Evolutionary conservation across 768 basidiomycete species (phyloP).

Genomic region (Paxillus ammoniavirescens): DNA sequence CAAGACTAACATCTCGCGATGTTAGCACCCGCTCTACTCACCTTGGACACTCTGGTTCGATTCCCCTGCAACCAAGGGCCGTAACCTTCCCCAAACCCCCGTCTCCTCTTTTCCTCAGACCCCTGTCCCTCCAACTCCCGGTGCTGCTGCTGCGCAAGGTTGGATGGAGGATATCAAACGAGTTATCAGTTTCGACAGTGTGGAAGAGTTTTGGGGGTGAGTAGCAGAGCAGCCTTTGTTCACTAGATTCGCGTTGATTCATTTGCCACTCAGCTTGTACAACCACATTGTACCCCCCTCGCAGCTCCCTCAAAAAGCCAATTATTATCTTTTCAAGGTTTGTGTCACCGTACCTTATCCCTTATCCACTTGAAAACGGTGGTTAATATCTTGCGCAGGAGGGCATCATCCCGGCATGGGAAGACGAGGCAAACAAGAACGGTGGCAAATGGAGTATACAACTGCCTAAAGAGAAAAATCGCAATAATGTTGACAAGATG

Average conservation of each 20-base stretch:
- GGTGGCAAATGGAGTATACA: conserved; percentile 99
- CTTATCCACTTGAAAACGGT: not conserved
- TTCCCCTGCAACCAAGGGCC: conserved; percentile 86
- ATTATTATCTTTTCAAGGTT: conserved; percentile 98
- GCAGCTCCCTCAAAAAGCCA: conserved; percentile 91
- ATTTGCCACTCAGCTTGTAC: conserved; percentile 62
- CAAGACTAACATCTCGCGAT: conserved; percentile 1
- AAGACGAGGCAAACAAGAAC: conserved; percentile 93
- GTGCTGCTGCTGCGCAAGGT: conserved; percentile 70
- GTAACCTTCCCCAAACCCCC: conserved; percentile 84
- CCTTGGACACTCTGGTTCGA: conserved; percentile 99
- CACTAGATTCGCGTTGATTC: not conserved
- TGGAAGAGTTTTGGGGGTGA: conserved; percentile 99
- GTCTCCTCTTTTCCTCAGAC: conserved; percentile 76
- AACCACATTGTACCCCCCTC: conserved; percentile 98
- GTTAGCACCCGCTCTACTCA: conserved; percentile 89
- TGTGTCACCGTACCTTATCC: conserved; percentile 18
- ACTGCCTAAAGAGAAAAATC: conserved; percentile 93
- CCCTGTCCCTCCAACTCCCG: conserved; percentile 69
- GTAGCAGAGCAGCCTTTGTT: conserved; percentile 42
- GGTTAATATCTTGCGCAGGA: conserved; percentile 49
- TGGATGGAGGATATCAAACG: conserved; percentile 99
- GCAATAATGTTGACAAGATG: conserved; percentile 82
- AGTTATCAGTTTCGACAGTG: conserved; percentile 93
- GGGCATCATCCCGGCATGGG: conserved; percentile 96